Evolutionary conservation across 306 rosid species (phyloP).

Genomic region (Fagus sylvatica): DNA sequence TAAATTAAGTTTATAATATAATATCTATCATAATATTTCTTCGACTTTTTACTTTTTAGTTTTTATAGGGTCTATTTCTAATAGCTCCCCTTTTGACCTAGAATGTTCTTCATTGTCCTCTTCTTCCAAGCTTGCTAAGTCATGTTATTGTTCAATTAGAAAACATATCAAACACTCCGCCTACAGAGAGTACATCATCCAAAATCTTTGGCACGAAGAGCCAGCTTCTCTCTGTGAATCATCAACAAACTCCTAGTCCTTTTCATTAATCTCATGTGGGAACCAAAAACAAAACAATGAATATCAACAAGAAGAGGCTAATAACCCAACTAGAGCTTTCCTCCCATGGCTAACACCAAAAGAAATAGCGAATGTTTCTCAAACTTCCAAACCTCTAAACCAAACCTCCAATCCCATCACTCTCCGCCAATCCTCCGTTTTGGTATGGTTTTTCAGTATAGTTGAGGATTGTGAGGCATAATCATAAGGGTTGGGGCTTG

Average conservation of each 20-base stretch:
- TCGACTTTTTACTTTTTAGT: too few species aligned
- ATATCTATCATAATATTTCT: too few species aligned
- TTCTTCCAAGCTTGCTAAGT: too few species aligned
- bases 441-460: conserved; percentile 51
- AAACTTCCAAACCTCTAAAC: conserved; percentile 35
- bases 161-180: too few species aligned
- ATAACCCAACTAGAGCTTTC: background rate
- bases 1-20: too few species aligned
- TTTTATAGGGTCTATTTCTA: too few species aligned
- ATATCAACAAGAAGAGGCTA: background rate
- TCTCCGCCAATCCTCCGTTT: conserved; percentile 44
- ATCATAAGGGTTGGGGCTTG: conserved; percentile 81
- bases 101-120: too few species aligned
- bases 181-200: too few species aligned
- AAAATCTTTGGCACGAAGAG: too few species aligned
- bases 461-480: conserved; percentile 60
- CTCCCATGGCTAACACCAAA: conserved; percentile 59
- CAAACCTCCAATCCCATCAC: conserved; percentile 29
- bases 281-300: background rate
- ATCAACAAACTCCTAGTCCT: background rate
- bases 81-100: too few species aligned
- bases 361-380: conserved; percentile 63
- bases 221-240: background rate
- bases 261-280: background rate
- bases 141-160: too few species aligned